Conservation (phyloP, 192 early-diverging fungal genomes). For the Podila verticillata region DNA sequence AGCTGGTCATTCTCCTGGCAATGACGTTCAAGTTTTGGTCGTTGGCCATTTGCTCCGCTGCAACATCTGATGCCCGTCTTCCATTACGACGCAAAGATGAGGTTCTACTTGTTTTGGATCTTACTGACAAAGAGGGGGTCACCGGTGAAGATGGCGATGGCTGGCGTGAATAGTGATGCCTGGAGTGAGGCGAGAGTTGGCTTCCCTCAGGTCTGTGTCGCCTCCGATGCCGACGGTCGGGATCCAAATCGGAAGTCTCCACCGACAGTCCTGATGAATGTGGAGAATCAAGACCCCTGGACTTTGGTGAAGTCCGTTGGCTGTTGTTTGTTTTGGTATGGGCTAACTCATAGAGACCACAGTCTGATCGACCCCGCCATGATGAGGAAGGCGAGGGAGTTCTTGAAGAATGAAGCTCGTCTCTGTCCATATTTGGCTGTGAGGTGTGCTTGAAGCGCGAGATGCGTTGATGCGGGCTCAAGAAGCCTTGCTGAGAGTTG, state of each 20-base stretch:
- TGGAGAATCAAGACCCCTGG: not conserved
- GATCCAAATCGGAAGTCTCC: conserved; percentile 1
- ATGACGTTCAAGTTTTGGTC: conserved; percentile 20
- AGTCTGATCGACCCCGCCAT: not conserved
- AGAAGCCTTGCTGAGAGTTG: not conserved
- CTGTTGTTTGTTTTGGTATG: not conserved
- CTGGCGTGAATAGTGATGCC: not conserved
- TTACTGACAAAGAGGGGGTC: conserved; percentile 7
- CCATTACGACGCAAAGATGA: conserved; percentile 18
- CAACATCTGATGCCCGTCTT: not conserved
- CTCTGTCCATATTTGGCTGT: not conserved
- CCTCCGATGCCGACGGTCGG: not conserved
- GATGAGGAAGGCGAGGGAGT: not conserved
- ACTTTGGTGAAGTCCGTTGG: too few relatives aligned
- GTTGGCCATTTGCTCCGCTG: conserved; percentile 3
- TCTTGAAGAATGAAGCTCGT: not conserved
- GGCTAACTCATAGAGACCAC: too few relatives aligned
- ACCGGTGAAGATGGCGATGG: conserved; percentile 13
- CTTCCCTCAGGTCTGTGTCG: conserved; percentile 2
- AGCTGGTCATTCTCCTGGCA: conserved; percentile 28
- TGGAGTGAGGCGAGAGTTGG: conserved; percentile 8
- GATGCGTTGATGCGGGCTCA: not conserved
- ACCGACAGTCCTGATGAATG: not conserved
- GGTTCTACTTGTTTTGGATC: conserved; percentile 3
- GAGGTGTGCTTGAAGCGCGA: not conserved